A percentile compares a stretch with the other conserved stretches of the same genome.
Evolutionary conservation across 805 yeast genomes (phyloP).

Genomic region (Metschnikowia rubicola): DNA sequence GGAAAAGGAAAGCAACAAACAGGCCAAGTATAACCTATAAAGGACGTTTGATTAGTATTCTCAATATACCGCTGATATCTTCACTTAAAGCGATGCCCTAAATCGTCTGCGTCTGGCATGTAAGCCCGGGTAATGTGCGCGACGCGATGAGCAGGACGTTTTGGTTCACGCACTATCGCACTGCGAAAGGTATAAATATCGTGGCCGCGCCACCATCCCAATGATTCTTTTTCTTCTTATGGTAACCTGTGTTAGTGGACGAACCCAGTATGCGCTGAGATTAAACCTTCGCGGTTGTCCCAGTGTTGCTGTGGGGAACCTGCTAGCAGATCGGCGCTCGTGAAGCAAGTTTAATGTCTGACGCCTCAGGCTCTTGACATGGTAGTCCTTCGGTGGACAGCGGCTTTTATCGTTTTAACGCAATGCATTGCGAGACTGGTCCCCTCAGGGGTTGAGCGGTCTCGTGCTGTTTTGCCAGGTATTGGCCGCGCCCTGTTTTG

Average conservation of each 20-base stretch:
- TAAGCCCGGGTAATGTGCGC: conserved; percentile 9
- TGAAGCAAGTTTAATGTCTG: conserved; percentile 51
- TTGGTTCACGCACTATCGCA: conserved; percentile 6
- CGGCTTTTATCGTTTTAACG: conserved; percentile 19
- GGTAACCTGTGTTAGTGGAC: conserved; percentile 41
- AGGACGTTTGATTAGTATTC: no score
- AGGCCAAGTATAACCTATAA: no score
- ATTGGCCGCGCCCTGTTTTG: conserved; percentile 12
- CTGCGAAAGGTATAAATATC: background rate
- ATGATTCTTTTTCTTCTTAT: background rate
- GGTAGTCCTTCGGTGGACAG: conserved; percentile 19
- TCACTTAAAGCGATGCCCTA: conserved; percentile 1
- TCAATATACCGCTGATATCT: no score
- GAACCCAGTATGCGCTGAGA: conserved; percentile 35
- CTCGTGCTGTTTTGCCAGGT: conserved; percentile 16
- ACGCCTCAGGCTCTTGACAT: conserved; percentile 53
- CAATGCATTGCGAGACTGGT: conserved; percentile 26
- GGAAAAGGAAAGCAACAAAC: no score
- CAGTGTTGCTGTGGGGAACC: conserved; percentile 31
- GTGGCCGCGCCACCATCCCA: conserved; percentile 10
- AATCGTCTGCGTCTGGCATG: conserved; percentile 3
- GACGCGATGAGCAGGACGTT: conserved; percentile 5
- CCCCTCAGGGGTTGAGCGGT: conserved; percentile 56
- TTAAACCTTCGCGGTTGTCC: conserved; percentile 32
- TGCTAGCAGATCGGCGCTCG: conserved; percentile 70